A percentile compares a stretch with the other conserved stretches of the same genome.
Conservation (phyloP, 2,329 filamentous ascomycete species). For the Aspergillus ibericus region DNA sequence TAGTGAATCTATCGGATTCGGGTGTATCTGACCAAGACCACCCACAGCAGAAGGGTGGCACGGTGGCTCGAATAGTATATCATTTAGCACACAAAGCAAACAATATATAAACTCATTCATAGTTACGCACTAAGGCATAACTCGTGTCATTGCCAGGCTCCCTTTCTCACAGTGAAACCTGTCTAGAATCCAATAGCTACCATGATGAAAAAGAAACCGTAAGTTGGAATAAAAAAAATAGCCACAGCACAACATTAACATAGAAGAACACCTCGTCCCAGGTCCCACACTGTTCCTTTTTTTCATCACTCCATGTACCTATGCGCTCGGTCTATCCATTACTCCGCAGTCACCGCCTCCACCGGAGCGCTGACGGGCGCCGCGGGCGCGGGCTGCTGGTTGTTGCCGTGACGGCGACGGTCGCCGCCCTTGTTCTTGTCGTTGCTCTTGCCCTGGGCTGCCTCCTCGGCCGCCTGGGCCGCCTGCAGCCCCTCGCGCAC, state of each 20-base stretch:
- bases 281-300: background rate
- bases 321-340: background rate
- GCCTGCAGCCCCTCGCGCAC: constrained; percentile 66
- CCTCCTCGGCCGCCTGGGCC: constrained; percentile 34
- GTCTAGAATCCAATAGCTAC: constrained; percentile 21
- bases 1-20: too few species aligned
- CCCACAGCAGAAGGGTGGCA: too few species aligned
- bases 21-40: too few species aligned
- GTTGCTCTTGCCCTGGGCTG: constrained; percentile 30
- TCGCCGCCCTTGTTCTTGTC: constrained; percentile 34
- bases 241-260: background rate
- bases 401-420: constrained; percentile 34
- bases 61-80: background rate
- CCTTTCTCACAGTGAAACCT: constrained; percentile 2
- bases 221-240: background rate
- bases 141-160: constrained; percentile 21
- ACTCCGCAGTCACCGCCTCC: constrained; percentile 21
- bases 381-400: constrained; percentile 25
- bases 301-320: background rate
- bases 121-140: constrained; percentile 16
- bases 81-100: background rate
- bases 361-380: constrained; percentile 24
- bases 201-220: constrained; percentile 9
- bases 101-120: background rate
- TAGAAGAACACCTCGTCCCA: background rate